Percentiles rank a stretch among this genome's conserved stretches.
phyloP scores from a whole-genome alignment of 1,284 basidiomycete genomes.

The Phlebopus sp. region DNA sequence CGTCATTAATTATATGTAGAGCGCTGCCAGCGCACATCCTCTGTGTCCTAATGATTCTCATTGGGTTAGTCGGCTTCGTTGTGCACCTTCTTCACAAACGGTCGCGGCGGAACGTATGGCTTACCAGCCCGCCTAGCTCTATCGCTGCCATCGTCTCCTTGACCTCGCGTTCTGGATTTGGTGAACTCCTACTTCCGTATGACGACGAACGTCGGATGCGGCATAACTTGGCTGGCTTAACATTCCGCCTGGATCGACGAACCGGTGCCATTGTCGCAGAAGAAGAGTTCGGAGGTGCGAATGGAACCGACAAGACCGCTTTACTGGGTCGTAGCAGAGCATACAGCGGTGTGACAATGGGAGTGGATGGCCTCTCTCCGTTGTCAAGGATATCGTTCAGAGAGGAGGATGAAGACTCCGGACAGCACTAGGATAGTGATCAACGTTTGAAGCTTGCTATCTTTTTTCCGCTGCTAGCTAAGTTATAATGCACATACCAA shows the following conservation, averaged over 20 bases:
- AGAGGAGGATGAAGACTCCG: background rate
- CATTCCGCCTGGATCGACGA: conserved; percentile 54
- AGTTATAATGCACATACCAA: too few relatives aligned
- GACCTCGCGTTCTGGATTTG: conserved; percentile 61
- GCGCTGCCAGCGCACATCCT: conserved; percentile 49
- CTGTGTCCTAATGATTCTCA: conserved; percentile 42
- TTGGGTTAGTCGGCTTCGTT: conserved; percentile 44
- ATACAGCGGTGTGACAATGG: conserved; percentile 3
- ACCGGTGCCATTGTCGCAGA: conserved; percentile 63
- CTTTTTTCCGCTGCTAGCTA: too few relatives aligned
- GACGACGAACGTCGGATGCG: conserved; percentile 45
- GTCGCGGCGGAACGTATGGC: conserved; percentile 47
- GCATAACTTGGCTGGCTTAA: conserved; percentile 48
- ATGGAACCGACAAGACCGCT: conserved; percentile 14
- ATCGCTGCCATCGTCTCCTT: conserved; percentile 55
- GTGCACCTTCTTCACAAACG: conserved; percentile 47
- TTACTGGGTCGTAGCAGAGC: conserved; percentile 14
- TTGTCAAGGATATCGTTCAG: conserved; percentile 7
- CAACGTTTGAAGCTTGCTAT: too few relatives aligned
- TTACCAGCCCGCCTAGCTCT: conserved; percentile 57
- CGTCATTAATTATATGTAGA: conserved; percentile 30
- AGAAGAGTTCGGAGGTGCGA: conserved; percentile 14
- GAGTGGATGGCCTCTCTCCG: conserved; percentile 8
- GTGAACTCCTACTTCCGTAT: conserved; percentile 57
- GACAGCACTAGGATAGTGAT: too few relatives aligned